A percentile compares a stretch with the other conserved stretches of the same genome.
Conservation (phyloP, 1,284 basidiomycete species). For the Microbotryum violaceum region DNA sequence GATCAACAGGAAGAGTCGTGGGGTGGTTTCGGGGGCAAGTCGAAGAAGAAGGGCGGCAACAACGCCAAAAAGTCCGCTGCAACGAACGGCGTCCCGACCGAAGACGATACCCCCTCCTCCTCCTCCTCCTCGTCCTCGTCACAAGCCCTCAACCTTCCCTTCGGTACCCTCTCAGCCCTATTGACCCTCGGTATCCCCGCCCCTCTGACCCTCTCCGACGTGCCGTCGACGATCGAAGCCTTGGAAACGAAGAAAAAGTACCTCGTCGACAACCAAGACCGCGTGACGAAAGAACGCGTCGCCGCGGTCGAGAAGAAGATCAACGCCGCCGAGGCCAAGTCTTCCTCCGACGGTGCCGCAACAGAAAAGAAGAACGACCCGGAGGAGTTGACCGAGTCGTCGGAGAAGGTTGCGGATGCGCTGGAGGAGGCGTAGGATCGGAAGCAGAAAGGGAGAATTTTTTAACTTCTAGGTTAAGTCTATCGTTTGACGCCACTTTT, state of each 20-base stretch:
- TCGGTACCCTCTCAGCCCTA: slow-evolving; percentile 78
- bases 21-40: slow-evolving; percentile 65
- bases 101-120: slow-evolving; percentile 29
- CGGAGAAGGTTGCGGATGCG: neutral
- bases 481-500: too few species aligned
- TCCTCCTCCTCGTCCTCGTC: too few species aligned
- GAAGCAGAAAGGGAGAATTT: too few species aligned
- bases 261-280: slow-evolving; percentile 61
- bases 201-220: slow-evolving; percentile 67
- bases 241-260: slow-evolving; percentile 90
- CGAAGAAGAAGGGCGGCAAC: slow-evolving; percentile 55
- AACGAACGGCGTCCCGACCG: slow-evolving; percentile 39
- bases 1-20: slow-evolving; percentile 75
- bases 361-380: neutral
- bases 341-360: slow-evolving; percentile 1
- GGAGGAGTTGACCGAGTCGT: neutral
- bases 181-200: slow-evolving; percentile 83
- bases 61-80: slow-evolving; percentile 30
- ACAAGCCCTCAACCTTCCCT: slow-evolving; percentile 62
- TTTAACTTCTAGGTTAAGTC: too few species aligned
- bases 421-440: too few species aligned
- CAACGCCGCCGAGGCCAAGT: slow-evolving; percentile 30
- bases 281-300: slow-evolving; percentile 57
- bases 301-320: slow-evolving; percentile 47
- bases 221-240: slow-evolving; percentile 77